Evolutionary conservation across 352 stramenopile species (phyloP).

Genomic region (Elongisporangium senticosum): DNA sequence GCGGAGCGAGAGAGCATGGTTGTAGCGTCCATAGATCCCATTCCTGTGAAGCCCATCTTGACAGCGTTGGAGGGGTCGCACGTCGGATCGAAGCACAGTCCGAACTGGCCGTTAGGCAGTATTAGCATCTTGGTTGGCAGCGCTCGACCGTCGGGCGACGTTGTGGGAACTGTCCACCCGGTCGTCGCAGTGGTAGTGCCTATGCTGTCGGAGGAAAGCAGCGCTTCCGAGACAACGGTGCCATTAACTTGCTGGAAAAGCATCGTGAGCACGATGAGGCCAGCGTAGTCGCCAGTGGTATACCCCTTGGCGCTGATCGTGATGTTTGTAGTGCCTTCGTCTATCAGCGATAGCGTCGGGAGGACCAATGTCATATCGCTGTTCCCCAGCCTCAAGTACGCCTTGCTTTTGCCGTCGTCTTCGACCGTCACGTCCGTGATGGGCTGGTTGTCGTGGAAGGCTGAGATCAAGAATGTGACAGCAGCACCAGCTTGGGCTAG

Average conservation of each 20-base stretch:
- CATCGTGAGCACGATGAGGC: constrained; percentile 15
- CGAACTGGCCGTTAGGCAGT: constrained; percentile 15
- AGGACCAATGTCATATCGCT: constrained; percentile 12
- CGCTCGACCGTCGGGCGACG: constrained; percentile 1
- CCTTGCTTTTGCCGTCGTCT: neutral
- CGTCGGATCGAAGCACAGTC: constrained; percentile 9
- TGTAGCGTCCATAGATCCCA: neutral
- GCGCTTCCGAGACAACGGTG: neutral
- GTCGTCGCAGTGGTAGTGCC: neutral
- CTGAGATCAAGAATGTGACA: constrained; percentile 14
- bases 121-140: constrained; percentile 12
- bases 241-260: neutral
- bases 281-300: constrained; percentile 8
- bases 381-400: constrained; percentile 5
- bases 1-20: constrained; percentile 5
- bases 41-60: constrained; percentile 15
- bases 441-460: constrained; percentile 6
- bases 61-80: constrained; percentile 5
- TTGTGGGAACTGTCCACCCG: neutral
- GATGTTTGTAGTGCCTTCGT: neutral
- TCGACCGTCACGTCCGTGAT: constrained; percentile 3
- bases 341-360: neutral
- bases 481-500: neutral
- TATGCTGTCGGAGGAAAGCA: constrained; percentile 6
- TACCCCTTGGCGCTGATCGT: constrained; percentile 2